Conservation (phyloP, 139 green algal genomes). For the Chlamydomonas schloesseri region DNA sequence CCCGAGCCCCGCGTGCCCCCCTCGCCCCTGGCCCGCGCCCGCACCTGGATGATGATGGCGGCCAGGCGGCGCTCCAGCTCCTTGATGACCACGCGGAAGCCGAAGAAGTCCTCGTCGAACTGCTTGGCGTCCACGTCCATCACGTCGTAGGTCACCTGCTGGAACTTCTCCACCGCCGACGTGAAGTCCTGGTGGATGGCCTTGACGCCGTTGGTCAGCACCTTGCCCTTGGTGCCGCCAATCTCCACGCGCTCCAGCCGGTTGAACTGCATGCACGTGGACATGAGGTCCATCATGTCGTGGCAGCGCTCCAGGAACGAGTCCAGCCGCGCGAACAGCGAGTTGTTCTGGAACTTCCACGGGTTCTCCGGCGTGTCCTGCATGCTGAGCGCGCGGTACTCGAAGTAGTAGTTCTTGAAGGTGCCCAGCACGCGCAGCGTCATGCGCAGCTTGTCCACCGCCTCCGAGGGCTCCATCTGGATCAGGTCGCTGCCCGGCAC, state of each 20-base stretch:
- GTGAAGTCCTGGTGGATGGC: slow-evolving; percentile 84
- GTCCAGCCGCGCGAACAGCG: slow-evolving; percentile 86
- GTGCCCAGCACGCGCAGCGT: slow-evolving; percentile 82
- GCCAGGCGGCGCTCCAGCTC: slow-evolving; percentile 90
- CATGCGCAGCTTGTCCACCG: slow-evolving; percentile 86
- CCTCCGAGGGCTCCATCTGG: slow-evolving; percentile 84
- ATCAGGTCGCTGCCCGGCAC: slow-evolving; percentile 80
- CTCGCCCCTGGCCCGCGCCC: no score
- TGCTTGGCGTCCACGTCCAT: slow-evolving; percentile 79
- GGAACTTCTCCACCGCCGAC: slow-evolving; percentile 78
- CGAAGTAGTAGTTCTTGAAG: slow-evolving; percentile 92
- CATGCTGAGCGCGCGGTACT: slow-evolving; percentile 72
- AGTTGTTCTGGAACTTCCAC: slow-evolving; percentile 89
- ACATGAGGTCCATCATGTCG: slow-evolving; percentile 87
- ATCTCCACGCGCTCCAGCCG: slow-evolving; percentile 93
- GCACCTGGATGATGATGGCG: slow-evolving; percentile 85
- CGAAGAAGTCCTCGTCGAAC: slow-evolving; percentile 85
- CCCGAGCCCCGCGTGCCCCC: no score
- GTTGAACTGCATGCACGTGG: slow-evolving; percentile 85
- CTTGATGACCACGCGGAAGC: slow-evolving; percentile 72
- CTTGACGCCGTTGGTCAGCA: slow-evolving; percentile 81
- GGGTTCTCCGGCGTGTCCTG: slow-evolving; percentile 76
- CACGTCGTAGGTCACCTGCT: slow-evolving; percentile 84
- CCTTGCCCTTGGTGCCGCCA: slow-evolving; percentile 84
- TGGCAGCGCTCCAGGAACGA: slow-evolving; percentile 87